Base-by-base conservation (phyloP, 495 filamentous ascomycete species). In the Aspergillus coremiiformis region DNA sequence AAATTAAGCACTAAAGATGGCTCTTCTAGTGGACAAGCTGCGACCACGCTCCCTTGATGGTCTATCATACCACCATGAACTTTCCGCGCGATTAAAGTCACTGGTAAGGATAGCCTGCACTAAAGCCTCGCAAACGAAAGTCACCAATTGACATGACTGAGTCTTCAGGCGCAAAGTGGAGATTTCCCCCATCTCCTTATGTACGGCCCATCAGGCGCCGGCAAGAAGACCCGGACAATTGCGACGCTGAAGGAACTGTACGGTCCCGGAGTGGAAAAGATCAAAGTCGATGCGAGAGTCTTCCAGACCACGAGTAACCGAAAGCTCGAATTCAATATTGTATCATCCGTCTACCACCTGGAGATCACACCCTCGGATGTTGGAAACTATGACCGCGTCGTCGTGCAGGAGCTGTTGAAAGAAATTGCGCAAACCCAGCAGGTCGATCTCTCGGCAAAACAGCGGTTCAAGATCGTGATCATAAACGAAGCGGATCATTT, bases 401-500 rank as follows among this genome's bases (percentile, higher is more conserved):
- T 98, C 9, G 71, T 98, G 12, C 94, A 97, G 64, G 92, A 96
- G 65, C 75, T 98, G 37, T 78, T 98, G 26, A 98, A 98, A 67
- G 93, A 98, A 68, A 90, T 97, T 9, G 93, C 94, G 29, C 93
- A 98, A 69, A 98, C 93, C 22, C 94, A 97, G 69, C 94, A 97
- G 69, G 94, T 98, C 12, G 93, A 98, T 65, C 77, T 88, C 51
- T 69, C 79, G 6, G 93, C 94, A 23, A 86, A 83, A 63, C 93
- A 98, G 65, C 79, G 83, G 39, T 98, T 98, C 75, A 98, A 98
- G 73, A 89, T 98, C 11, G 94, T 98, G 2, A 90, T 98, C 30
- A 96, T 98, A 75, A 98, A 98, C 62, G 93, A 98, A 72, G 93
- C 93, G n/a, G 94, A 98, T 60, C 86, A 95, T 60, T 74, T 98